A percentile compares a stretch with the other conserved stretches of the same genome.
phyloP scores from a whole-genome alignment of 192 early-diverging fungal genomes.

The Kickxella alabastrina region DNA sequence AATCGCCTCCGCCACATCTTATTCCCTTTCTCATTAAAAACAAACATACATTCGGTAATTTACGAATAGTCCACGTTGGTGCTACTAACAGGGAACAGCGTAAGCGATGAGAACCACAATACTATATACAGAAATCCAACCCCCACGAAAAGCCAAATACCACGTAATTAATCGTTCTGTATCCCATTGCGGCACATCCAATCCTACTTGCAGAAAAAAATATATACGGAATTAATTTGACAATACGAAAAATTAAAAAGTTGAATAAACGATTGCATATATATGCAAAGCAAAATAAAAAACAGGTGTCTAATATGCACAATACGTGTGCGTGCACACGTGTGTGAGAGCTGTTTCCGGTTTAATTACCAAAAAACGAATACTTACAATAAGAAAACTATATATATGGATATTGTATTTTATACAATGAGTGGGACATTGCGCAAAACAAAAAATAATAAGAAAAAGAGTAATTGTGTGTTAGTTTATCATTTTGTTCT shows the following conservation, averaged over 20 bases:
- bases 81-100: constrained; percentile 34
- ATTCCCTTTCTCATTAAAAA: too few relatives aligned
- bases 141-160: constrained; percentile 36
- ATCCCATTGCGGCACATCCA: constrained; percentile 32
- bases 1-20: too few relatives aligned
- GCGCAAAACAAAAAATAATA: neutral
- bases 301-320: neutral
- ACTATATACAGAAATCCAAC: constrained; percentile 43
- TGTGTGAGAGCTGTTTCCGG: neutral
- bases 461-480: constrained; percentile 2
- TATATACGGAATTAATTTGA: neutral
- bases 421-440: neutral
- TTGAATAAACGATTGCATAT: neutral
- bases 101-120: constrained; percentile 45
- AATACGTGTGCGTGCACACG: neutral
- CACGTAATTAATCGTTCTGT: constrained; percentile 36
- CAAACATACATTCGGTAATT: too few relatives aligned
- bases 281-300: neutral
- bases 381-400: constrained; percentile 47
- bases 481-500: neutral
- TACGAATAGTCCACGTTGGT: neutral
- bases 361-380: neutral
- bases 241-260: neutral
- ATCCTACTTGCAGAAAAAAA: constrained; percentile 17
- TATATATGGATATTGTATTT: too few relatives aligned